These are phyloP conservation scores for Podaxis mareebaensis DNA, from an alignment of 768 basidiomycete genomes.

Conservation along the genomic window DNA sequence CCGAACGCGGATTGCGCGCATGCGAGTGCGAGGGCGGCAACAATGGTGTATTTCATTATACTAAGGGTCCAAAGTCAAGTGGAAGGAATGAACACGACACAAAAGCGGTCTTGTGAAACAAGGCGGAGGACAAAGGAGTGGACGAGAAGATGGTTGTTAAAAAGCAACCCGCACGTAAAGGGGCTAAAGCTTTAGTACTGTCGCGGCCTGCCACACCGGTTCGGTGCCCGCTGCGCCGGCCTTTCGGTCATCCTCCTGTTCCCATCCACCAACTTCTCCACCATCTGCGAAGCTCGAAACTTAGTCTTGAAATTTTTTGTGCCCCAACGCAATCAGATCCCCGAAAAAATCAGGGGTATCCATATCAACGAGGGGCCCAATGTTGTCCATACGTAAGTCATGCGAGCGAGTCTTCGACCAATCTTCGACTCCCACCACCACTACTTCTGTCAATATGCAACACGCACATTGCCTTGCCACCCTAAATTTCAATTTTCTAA, in stretches of 20 bases:
- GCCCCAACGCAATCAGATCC: neutral
- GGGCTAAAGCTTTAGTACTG: constrained; percentile 23
- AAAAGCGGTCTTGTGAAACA: constrained; percentile 14
- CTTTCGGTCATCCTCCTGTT: neutral
- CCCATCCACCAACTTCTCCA: neutral
- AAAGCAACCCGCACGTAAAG: constrained; percentile 13
- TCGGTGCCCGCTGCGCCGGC: constrained; percentile 28
- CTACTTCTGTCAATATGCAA: neutral
- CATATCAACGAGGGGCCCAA: constrained; percentile 1
- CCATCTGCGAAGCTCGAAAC: neutral
- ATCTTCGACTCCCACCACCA: neutral
- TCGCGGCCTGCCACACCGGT: constrained; percentile 26
- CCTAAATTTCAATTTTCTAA: neutral
- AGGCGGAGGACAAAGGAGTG: constrained; percentile 14
- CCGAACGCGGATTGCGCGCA: constrained; percentile 36
- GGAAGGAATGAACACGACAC: constrained; percentile 14
- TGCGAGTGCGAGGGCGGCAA: constrained; percentile 36
- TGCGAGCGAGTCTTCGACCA: neutral
- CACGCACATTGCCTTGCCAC: neutral
- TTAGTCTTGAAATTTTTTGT: neutral
- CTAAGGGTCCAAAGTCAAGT: constrained; percentile 14
- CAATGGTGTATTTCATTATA: constrained; percentile 39
- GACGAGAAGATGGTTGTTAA: constrained; percentile 17
- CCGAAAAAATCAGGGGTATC: neutral
- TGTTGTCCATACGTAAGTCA: neutral